Evolutionary conservation across 2,329 filamentous ascomycete genomes (phyloP), one percentile per base, ranked within the genome.

Genomic region (Rutstroemia sp.): DNA sequence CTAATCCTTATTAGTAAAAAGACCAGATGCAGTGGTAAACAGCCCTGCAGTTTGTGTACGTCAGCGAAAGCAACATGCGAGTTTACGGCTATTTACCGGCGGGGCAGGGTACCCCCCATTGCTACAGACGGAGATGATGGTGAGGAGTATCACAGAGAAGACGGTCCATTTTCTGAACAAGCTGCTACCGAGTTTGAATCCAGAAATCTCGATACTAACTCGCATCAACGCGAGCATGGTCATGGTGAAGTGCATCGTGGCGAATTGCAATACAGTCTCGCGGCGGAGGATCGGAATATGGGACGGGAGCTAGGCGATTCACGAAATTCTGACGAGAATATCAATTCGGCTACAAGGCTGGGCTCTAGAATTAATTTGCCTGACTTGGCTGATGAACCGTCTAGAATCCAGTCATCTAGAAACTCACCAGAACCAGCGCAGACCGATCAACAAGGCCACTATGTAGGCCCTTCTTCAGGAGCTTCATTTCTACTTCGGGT

Each of bases 401-500:
- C 59, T 27, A 61, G 57, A 54, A 52, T 49, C 16, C 56, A 59
- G 18, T 65, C 62, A 10, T 72, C 72, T 4, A 68, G 71, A 39
- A 71, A 69, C 12, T 77, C 75, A 3, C 75, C 75, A n/a, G 75
- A 77, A 57, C 75, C 75, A 2, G 65, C 71, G 6, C 71, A 76
- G 58, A 74, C 71, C 19, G 75, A 77, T 55, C 69, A 69, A 18
- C 73, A 78, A 67, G 76, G 73, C 4, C 62, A 78, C 58, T 77
- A 76, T 59, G 72, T 78, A 25, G 76, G 75, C 0, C 73, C 75
- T 4, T 71, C 75, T 0, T 77, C 74, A 1, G 76, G 74, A 0
- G 74, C 74, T 0, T 76, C 75, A 0, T 80, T 80, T 55, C 67
- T 80, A 10, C 71, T 77, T 0, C 70, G 78, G 8, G 75, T 79